A percentile compares a stretch with the other conserved stretches of the same genome.
phyloP scores from a whole-genome alignment of 305 asterid genomes.

The Fraxinus paxiana region DNA sequence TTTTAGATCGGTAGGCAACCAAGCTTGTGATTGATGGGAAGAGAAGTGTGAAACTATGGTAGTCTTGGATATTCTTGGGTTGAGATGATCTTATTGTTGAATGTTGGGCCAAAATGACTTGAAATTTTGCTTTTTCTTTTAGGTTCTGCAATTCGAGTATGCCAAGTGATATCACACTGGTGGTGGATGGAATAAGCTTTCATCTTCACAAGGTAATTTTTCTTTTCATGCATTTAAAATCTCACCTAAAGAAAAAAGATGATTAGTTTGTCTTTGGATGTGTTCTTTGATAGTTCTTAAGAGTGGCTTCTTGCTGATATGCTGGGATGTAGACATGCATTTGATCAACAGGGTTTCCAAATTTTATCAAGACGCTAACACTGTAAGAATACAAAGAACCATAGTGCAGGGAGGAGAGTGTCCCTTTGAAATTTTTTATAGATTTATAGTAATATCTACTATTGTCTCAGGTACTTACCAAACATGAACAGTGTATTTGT shows the following conservation, averaged over 20 bases:
- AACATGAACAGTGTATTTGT: no score
- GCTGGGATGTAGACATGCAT: neutral
- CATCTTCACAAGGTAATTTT: slow-evolving; percentile 86
- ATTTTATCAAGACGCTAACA: neutral
- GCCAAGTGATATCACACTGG: slow-evolving; percentile 70
- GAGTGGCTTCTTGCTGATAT: slow-evolving; percentile 11
- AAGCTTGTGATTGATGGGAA: neutral
- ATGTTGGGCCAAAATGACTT: slow-evolving; percentile 15
- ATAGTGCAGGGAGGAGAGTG: neutral
- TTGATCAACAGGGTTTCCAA: neutral
- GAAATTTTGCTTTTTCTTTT: slow-evolving; percentile 26
- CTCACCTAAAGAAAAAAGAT: neutral
- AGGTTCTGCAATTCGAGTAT: slow-evolving; percentile 78
- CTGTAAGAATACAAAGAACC: neutral
- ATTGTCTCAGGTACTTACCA: no score
- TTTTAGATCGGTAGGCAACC: neutral
- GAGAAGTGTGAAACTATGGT: neutral
- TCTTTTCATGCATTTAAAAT: slow-evolving; percentile 7
- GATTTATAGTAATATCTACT: no score
- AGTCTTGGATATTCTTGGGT: slow-evolving; percentile 1
- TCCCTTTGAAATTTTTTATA: neutral
- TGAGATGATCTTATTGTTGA: slow-evolving; percentile 3
- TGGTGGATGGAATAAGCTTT: slow-evolving; percentile 60
- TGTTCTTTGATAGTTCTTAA: slow-evolving; percentile 2
- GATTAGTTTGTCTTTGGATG: neutral